Evolutionary conservation across 2,329 filamentous ascomycete genomes (phyloP).

Genomic region (Cordyceps fumosorosea): DNA sequence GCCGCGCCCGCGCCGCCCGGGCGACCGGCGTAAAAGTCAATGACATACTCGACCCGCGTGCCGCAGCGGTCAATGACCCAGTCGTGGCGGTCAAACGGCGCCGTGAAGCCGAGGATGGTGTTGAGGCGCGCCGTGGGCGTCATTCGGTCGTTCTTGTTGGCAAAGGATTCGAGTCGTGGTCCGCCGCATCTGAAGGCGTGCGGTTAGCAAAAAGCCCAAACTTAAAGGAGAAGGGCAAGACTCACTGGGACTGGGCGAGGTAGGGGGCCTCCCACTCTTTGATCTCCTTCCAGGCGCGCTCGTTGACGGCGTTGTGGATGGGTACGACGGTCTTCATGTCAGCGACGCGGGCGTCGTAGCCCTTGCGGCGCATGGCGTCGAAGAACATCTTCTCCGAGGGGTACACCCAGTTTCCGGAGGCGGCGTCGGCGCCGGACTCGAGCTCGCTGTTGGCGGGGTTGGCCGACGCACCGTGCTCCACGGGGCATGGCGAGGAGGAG

Average conservation of each 20-base stretch:
- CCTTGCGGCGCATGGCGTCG: constrained; percentile 90
- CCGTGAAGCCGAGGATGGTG: constrained; percentile 76
- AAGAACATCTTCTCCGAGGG: constrained; percentile 97
- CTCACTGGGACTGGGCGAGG: constrained; percentile 48
- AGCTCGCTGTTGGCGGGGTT: constrained; percentile 66
- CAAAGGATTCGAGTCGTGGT: constrained; percentile 77
- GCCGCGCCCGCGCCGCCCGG: constrained; percentile 26
- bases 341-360: constrained; percentile 59
- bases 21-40: constrained; percentile 89
- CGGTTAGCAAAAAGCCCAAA: neutral
- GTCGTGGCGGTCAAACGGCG: constrained; percentile 93
- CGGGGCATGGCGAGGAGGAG: constrained; percentile 29
- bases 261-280: constrained; percentile 77
- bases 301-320: constrained; percentile 98
- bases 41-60: constrained; percentile 82
- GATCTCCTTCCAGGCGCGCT: constrained; percentile 91
- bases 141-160: constrained; percentile 61
- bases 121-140: constrained; percentile 81
- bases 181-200: constrained; percentile 50
- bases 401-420: constrained; percentile 90
- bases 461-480: constrained; percentile 31
- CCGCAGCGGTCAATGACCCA: constrained; percentile 95
- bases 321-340: constrained; percentile 92
- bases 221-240: neutral
- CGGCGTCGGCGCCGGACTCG: constrained; percentile 64